Base-by-base conservation (phyloP, 805 yeast species). In the Hanseniaspora vineae region DNA sequence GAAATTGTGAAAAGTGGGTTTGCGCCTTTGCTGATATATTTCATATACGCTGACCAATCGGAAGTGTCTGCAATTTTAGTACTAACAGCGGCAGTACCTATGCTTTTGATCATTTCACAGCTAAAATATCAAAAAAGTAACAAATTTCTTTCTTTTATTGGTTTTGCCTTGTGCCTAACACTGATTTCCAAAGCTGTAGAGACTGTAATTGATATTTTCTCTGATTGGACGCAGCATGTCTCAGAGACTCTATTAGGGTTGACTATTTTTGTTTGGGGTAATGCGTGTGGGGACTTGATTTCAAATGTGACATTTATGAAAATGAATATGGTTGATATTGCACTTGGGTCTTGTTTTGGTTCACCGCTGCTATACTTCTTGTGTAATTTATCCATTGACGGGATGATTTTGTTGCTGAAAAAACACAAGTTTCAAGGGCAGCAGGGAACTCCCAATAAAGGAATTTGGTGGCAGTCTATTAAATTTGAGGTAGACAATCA, bases 261-360 rank as follows among this genome's bases (percentile, higher is more conserved):
- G 11, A 90, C 97, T 0, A 71, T 90, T 0, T 84, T 90, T 62
- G 96, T 97, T 0, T 66, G 90, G 50, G 97, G 98, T 4, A 92
- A 90, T 61, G 89, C 96, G 1, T 67, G 84, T 6, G 97, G 97
- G 6, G 98, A 90, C 58, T 67, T 89, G 44, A 79, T 89, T 1
- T 82, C 96, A 0, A 87, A 90, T 55, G 61, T 82, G 35, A 82
- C 94, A 0, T 76, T 90, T 23, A 88, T 95, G 0, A 69, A 69
- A 49, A 75, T 85, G 72, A 96, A 95, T 0, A 80, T 77, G 66
- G 85, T 95, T 0, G 72, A 83, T 43, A 84, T 90, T 84, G 97
- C 97, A 0, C 69, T 92, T n/a, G 84, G 92, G 31, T 96, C 97
- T 0, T 89, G 97, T 58, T 83, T 89, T 61, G 97, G 97, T 0